Conservation (phyloP, 2,329 filamentous ascomycete genomes). For the Sporothrix phasma region DNA sequence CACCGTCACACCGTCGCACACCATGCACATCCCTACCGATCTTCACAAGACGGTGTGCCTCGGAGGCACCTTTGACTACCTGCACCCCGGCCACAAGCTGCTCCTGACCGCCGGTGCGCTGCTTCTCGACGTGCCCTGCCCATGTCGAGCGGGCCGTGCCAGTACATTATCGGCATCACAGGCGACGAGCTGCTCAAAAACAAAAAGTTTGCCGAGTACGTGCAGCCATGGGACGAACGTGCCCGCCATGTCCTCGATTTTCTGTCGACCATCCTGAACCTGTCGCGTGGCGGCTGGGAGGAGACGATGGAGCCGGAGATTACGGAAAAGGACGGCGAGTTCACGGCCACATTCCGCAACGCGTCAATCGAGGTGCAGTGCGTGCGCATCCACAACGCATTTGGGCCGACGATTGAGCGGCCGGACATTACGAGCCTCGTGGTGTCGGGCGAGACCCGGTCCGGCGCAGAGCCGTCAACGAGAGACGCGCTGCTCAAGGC, state of each 20-base stretch:
- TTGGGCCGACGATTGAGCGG: conserved; percentile 81
- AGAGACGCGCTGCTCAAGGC: conserved; percentile 63
- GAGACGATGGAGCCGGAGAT: conserved; percentile 30
- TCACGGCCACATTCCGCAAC: conserved; percentile 48
- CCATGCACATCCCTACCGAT: conserved; percentile 17
- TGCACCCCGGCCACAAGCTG: conserved; percentile 94
- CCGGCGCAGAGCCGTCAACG: conserved; percentile 76
- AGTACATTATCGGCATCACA: conserved; percentile 76
- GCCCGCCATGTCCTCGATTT: conserved; percentile 63
- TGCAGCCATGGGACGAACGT: conserved; percentile 72
- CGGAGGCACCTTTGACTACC: conserved; percentile 91
- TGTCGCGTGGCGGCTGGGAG: conserved; percentile 35
- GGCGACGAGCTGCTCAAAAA: conserved; percentile 76
- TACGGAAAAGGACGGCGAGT: conserved; percentile 32
- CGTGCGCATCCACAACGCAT: conserved; percentile 78
- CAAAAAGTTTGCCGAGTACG: conserved; percentile 74
- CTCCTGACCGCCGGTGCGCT: conserved; percentile 80
- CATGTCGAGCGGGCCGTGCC: conserved; percentile 34
- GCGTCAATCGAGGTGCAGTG: conserved; percentile 60
- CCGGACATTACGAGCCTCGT: conserved; percentile 70
- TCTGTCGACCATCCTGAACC: conserved; percentile 51
- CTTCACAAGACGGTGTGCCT: conserved; percentile 59
- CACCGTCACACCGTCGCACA: background rate
- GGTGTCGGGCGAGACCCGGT: conserved; percentile 77
- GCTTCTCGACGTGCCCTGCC: conserved; percentile 47